Percentiles rank a stretch among this genome's conserved stretches.
These are phyloP conservation scores for Mycena polygramma DNA, from an alignment of 768 basidiomycete species.

Conservation along the genomic window DNA sequence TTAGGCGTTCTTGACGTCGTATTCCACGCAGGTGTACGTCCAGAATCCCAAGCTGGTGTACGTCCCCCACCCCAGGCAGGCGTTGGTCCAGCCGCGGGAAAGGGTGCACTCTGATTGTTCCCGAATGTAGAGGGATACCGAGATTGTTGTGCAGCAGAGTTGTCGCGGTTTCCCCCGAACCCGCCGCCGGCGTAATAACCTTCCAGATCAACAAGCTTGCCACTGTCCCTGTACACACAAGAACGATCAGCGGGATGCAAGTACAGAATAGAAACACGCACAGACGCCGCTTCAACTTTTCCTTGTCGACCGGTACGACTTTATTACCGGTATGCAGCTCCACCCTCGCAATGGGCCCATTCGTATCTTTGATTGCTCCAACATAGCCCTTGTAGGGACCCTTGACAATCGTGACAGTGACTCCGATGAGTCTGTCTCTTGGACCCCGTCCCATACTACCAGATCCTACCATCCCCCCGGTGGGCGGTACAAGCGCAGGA, in stretches of 20 bases:
- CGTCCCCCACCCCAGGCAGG: constrained; percentile 50
- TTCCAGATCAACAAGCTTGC: constrained; percentile 67
- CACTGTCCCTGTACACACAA: constrained; percentile 61
- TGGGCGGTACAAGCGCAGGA: constrained; percentile 74
- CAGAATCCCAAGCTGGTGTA: constrained; percentile 47
- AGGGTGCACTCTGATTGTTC: constrained; percentile 39
- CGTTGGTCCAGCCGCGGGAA: constrained; percentile 33
- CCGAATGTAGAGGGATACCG: constrained; percentile 37
- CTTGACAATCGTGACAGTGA: constrained; percentile 82
- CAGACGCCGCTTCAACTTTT: constrained; percentile 80
- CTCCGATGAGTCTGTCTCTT: constrained; percentile 86
- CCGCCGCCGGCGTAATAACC: constrained; percentile 32
- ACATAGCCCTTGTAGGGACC: constrained; percentile 93
- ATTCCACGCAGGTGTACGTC: constrained; percentile 39
- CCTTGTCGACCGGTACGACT: constrained; percentile 87
- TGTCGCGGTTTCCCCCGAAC: constrained; percentile 28
- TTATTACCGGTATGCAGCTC: constrained; percentile 93
- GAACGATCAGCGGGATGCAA: constrained; percentile 12
- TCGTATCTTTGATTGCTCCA: constrained; percentile 95
- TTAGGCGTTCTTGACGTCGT: constrained; percentile 48
- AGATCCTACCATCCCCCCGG: constrained; percentile 85
- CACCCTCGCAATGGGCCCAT: constrained; percentile 87
- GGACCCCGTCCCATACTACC: constrained; percentile 84
- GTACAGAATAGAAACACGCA: constrained; percentile 54
- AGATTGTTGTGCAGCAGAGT: constrained; percentile 15